phyloP scores from a whole-genome alignment of 2,329 filamentous ascomycete species.

The Aplosporella prunicola region DNA sequence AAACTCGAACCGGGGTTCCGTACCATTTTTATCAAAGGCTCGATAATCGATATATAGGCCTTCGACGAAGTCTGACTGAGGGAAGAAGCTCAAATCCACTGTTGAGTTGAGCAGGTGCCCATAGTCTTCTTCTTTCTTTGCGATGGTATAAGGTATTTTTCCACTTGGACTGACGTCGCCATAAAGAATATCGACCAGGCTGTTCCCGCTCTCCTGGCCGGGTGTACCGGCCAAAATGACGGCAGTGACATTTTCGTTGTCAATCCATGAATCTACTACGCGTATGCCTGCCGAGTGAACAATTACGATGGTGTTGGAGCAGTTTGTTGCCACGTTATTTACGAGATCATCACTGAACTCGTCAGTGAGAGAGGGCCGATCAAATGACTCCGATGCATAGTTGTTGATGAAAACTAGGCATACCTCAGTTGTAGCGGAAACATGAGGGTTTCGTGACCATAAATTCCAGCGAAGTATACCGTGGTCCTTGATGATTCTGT shows the following conservation, averaged over 20 bases:
- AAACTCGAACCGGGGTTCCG: conserved; percentile 57
- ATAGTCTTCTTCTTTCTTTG: conserved; percentile 63
- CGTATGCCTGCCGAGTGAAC: conserved; percentile 29
- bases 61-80: conserved; percentile 34
- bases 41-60: conserved; percentile 39
- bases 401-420: conserved; percentile 52
- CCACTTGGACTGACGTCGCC: conserved; percentile 58
- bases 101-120: conserved; percentile 38
- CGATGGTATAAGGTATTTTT: conserved; percentile 82
- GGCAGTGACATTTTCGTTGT: conserved; percentile 22
- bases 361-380: conserved; percentile 34
- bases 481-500: conserved; percentile 15
- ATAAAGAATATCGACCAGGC: conserved; percentile 19
- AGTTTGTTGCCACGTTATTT: conserved; percentile 36
- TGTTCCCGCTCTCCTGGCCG: conserved; percentile 22
- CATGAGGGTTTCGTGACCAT: conserved; percentile 20
- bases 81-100: conserved; percentile 16
- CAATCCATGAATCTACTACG: conserved; percentile 23
- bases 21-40: conserved; percentile 48
- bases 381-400: conserved; percentile 38
- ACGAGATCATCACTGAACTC: conserved; percentile 34
- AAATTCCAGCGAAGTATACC: conserved; percentile 29
- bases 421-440: conserved; percentile 34
- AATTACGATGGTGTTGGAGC: conserved; percentile 43
- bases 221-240: conserved; percentile 23